phyloP scores from a whole-genome alignment of 1,284 basidiomycete genomes.

The Ceratorhiza oryzae-sativae region DNA sequence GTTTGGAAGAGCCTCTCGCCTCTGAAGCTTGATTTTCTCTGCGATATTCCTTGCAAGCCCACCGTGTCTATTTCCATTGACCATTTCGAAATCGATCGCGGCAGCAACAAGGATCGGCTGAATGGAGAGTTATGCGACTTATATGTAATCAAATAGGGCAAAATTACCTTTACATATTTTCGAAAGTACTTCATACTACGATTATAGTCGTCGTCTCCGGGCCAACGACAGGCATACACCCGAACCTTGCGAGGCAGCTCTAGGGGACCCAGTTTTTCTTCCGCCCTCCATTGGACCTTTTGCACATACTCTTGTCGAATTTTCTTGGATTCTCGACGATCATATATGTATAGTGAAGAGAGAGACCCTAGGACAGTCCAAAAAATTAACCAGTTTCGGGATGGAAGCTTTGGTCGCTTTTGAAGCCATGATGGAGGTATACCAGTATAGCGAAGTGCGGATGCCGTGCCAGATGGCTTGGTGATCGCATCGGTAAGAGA shows the following conservation, averaged over 20 bases:
- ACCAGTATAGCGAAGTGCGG: slow-evolving; percentile 67
- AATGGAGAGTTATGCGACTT: slow-evolving; percentile 25
- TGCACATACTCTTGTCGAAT: slow-evolving; percentile 83
- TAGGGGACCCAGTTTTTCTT: slow-evolving; percentile 69
- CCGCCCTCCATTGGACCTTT: slow-evolving; percentile 77
- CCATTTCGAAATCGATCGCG: slow-evolving; percentile 89
- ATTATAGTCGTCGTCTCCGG: slow-evolving; percentile 92
- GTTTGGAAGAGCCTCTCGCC: slow-evolving; percentile 62
- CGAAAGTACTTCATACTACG: slow-evolving; percentile 87
- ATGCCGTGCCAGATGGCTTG: slow-evolving; percentile 41
- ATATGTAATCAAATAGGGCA: neutral
- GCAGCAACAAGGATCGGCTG: slow-evolving; percentile 95
- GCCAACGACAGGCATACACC: slow-evolving; percentile 90
- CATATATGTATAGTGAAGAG: slow-evolving; percentile 81
- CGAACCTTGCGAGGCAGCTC: slow-evolving; percentile 82
- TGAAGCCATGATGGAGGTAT: slow-evolving; percentile 76
- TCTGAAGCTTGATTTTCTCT: slow-evolving; percentile 71
- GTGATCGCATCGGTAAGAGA: slow-evolving; percentile 6
- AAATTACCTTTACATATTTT: slow-evolving; percentile 90
- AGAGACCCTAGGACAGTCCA: slow-evolving; percentile 75
- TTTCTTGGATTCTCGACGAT: slow-evolving; percentile 77
- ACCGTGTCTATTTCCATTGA: slow-evolving; percentile 83
- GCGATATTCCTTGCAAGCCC: slow-evolving; percentile 79
- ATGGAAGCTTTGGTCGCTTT: slow-evolving; percentile 81
- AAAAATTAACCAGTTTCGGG: slow-evolving; percentile 94